These are phyloP conservation scores for Paspalum notatum DNA, from an alignment of 176 grass and related monocot genomes.

Conservation along the genomic window DNA sequence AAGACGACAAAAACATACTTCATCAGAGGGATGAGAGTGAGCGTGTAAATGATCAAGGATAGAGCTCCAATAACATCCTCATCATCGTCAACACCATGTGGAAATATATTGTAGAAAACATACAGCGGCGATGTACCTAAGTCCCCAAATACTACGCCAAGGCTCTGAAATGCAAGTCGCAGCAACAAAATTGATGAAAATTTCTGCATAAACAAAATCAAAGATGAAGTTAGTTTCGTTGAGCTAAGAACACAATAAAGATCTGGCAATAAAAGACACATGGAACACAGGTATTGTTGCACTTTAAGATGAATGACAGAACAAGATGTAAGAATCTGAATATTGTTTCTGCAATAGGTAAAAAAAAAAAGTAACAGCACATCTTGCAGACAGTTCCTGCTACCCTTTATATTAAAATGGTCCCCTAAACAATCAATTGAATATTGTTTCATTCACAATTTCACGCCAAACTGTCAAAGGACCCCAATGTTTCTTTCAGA, in stretches of 20 bases:
- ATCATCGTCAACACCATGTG: conserved; percentile 55
- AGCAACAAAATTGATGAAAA: conserved; percentile 61
- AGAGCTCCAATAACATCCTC: conserved; percentile 89
- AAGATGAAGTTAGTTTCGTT: conserved; percentile 10
- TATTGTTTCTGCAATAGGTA: conserved; percentile 11
- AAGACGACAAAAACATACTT: conserved; percentile 89
- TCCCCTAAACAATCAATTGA: neutral
- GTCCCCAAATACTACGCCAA: conserved; percentile 83
- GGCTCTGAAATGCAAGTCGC: conserved; percentile 77
- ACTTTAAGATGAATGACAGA: neutral
- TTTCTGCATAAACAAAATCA: conserved; percentile 59
- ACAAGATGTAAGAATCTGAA: neutral
- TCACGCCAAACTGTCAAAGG: neutral
- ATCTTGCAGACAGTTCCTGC: conserved; percentile 10
- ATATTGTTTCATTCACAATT: neutral
- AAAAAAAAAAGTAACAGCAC: conserved; percentile 21
- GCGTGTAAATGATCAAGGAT: conserved; percentile 85
- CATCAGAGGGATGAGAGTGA: conserved; percentile 82
- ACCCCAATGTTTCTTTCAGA: conserved; percentile 24
- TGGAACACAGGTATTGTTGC: neutral
- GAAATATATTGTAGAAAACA: conserved; percentile 86
- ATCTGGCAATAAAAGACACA: neutral
- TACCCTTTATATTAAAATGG: conserved; percentile 21
- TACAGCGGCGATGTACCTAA: conserved; percentile 88
- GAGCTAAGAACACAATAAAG: neutral